Evolutionary conservation across 805 yeast genomes (phyloP).

Genomic region (Sugiyamaella qingdaonensis): DNA sequence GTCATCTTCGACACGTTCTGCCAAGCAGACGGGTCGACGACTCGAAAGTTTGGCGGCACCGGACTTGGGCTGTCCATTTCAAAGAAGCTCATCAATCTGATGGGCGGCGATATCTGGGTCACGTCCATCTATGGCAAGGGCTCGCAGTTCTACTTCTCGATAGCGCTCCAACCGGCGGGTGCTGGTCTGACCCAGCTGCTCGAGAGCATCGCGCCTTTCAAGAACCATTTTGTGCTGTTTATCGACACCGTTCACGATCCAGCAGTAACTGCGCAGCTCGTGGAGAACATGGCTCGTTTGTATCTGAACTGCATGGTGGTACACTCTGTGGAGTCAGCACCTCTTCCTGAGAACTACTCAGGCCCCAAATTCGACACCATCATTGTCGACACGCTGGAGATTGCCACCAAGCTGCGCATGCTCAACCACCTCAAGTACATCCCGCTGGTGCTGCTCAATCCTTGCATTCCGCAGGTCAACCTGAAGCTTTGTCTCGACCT

Average conservation of each 20-base stretch:
- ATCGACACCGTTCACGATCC: constrained; percentile 60
- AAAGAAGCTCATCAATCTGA: constrained; percentile 76
- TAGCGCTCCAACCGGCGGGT: constrained; percentile 68
- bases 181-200: constrained; percentile 58
- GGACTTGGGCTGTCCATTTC: constrained; percentile 87
- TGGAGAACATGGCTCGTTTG: constrained; percentile 47
- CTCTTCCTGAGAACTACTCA: constrained; percentile 35
- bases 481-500: constrained; percentile 79
- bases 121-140: constrained; percentile 76
- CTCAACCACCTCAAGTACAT: constrained; percentile 77
- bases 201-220: constrained; percentile 68
- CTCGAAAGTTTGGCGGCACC: constrained; percentile 90
- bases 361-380: constrained; percentile 66
- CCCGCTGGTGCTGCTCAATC: constrained; percentile 75
- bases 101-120: constrained; percentile 96
- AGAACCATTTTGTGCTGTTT: constrained; percentile 63
- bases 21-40: constrained; percentile 91
- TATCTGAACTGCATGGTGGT: constrained; percentile 62
- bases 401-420: constrained; percentile 63
- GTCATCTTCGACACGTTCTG: constrained; percentile 86
- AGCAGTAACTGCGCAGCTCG: constrained; percentile 48
- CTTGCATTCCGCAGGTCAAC: constrained; percentile 69
- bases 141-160: constrained; percentile 76
- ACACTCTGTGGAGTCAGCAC: constrained; percentile 52
- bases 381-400: constrained; percentile 73